Evolutionary conservation across 108 stramenopile species (phyloP), one percentile per base, ranked within the genome.

Genomic region (Skeletonema costatum): DNA sequence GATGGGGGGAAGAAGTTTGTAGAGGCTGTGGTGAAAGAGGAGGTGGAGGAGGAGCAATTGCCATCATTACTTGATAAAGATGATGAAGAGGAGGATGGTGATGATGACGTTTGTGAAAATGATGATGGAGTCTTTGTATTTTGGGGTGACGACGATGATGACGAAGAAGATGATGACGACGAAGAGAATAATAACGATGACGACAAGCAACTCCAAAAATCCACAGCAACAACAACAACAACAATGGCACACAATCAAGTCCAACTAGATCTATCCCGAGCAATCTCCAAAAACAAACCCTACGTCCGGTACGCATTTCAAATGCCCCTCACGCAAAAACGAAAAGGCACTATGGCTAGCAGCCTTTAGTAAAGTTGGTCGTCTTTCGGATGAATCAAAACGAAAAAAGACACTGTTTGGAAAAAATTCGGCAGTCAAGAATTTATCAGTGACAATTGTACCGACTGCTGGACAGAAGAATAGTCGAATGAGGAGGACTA

Each of bases 111-210:
- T 63, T 32, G 19, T n/a, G 62, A 63, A 17, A 16, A 63, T 63
- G 62, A 63, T 63, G 62, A 63, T 63, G 62, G 62, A 1, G 39
- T 63, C 38, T 63, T 42, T 42, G 62, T 63, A 63, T 63, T 63
- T 19, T 63, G 62, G 62, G 62, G 62, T 0, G 62, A 63, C 1
- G 60, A 32, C 6, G 62, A 63, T 19, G 62, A 63, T 19, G 62
- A 63, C 8, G 62, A 63, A 6, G 50, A 51, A 6, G 50, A 51
- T 4, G 19, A 51, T 0, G 19, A 51, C 19, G 50, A 51, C 19
- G 50, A 51, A 6, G 50, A 51, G 1, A 7, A 51, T 19, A 19
- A 7, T 7, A 6, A 51, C 3, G 19, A 5, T 12, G 50, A 51
- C 19, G 19, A 21, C 19, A 51, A 51, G 19, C 1, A 4, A 51